A percentile compares a stretch with the other conserved stretches of the same genome.
These are phyloP conservation scores for Ballota nigra DNA, from an alignment of 257 asterid genomes.

Conservation along the genomic window DNA sequence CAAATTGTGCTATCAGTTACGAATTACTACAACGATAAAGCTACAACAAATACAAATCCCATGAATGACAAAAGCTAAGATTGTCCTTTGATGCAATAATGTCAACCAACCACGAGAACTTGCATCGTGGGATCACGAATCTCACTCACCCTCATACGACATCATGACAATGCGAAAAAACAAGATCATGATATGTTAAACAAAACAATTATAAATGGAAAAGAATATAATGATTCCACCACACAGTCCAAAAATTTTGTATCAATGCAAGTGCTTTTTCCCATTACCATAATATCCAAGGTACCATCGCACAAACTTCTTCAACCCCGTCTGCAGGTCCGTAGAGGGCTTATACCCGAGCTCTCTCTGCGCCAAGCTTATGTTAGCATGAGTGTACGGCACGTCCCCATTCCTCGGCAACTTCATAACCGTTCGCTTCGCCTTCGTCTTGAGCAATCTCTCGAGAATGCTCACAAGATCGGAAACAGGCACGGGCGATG, in stretches of 20 bases:
- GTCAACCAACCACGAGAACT: constrained; percentile 30
- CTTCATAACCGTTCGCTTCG: constrained; percentile 76
- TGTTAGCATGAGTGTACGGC: constrained; percentile 87
- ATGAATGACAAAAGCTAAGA: constrained; percentile 31
- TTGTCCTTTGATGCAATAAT: constrained; percentile 33
- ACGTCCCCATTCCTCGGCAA: constrained; percentile 95
- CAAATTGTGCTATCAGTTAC: constrained; percentile 53
- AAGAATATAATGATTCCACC: constrained; percentile 53
- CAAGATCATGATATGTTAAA: constrained; percentile 50
- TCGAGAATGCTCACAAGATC: constrained; percentile 93
- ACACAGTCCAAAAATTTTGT: constrained; percentile 44
- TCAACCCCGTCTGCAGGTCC: constrained; percentile 88
- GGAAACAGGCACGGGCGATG: constrained; percentile 91
- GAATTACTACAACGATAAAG: constrained; percentile 58
- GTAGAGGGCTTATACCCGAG: constrained; percentile 90
- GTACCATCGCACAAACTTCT: constrained; percentile 97
- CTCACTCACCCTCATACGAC: constrained; percentile 32
- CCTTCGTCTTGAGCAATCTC: constrained; percentile 81
- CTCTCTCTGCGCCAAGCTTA: constrained; percentile 83
- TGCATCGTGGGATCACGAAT: constrained; percentile 38
- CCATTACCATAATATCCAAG: constrained; percentile 74
- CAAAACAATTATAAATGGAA: constrained; percentile 66
- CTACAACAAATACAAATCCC: constrained; percentile 57
- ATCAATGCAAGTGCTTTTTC: constrained; percentile 76
- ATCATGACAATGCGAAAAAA: constrained; percentile 45